Percentiles rank a stretch among this genome's conserved stretches.
phyloP scores from a whole-genome alignment of 202 grass and related monocot species.

The Digitaria exilis region DNA sequence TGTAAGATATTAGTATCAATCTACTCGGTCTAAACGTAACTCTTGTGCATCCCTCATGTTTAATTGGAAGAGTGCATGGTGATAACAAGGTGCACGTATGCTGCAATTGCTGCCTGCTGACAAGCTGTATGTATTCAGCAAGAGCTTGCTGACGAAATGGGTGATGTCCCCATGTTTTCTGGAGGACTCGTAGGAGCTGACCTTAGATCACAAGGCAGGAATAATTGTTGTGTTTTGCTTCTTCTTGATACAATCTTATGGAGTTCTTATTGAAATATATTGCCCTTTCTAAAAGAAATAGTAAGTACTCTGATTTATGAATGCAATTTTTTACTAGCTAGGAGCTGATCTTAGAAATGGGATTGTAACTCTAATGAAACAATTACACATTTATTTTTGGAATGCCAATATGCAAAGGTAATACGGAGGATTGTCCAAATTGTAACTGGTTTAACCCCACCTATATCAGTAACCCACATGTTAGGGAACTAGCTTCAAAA shows the following conservation, averaged over 20 bases:
- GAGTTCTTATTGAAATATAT: no score
- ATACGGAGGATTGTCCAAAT: no score
- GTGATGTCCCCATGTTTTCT: not conserved
- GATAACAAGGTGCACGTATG: conserved; percentile 13
- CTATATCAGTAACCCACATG: no score
- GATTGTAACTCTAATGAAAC: no score
- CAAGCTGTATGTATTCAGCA: not conserved
- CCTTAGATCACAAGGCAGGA: not conserved
- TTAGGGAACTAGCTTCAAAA: no score
- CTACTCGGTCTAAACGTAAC: no score
- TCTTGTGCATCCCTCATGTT: not conserved
- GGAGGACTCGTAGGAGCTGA: not conserved
- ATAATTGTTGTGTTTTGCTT: not conserved
- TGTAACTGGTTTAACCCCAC: no score
- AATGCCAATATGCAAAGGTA: no score
- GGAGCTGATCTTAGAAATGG: no score
- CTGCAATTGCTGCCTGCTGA: not conserved
- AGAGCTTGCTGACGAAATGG: not conserved
- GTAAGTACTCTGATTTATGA: not conserved
- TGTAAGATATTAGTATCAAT: not conserved
- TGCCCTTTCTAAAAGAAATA: no score
- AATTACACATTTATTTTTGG: no score
- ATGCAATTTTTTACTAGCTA: no score
- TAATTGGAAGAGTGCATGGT: not conserved
- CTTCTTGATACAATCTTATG: not conserved